phyloP scores from a whole-genome alignment of 2,329 filamentous ascomycete species.

The Ophiobolus disseminans region DNA sequence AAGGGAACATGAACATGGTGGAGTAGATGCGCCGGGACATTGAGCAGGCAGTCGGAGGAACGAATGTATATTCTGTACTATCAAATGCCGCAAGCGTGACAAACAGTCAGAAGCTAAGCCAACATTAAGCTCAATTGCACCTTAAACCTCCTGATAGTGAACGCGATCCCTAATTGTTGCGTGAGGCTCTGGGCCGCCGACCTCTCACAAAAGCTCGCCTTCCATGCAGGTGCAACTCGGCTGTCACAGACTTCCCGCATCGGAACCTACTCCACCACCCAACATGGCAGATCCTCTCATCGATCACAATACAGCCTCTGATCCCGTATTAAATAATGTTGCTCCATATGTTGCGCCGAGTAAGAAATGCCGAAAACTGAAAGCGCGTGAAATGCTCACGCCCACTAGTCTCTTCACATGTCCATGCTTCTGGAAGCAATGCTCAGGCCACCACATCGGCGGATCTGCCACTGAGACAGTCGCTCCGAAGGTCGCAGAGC shows the following conservation, averaged over 20 bases:
- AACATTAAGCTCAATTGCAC: conserved; percentile 29
- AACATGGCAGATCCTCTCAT: conserved; percentile 42
- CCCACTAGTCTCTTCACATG: conserved; percentile 24
- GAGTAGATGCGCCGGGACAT: conserved; percentile 9
- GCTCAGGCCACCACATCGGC: conserved; percentile 21
- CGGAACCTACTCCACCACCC: conserved; percentile 40
- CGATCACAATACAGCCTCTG: conserved; percentile 31
- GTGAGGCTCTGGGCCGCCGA: conserved; percentile 9
- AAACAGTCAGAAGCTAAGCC: conserved; percentile 34
- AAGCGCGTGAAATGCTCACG: conserved; percentile 27
- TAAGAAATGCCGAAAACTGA: too few relatives aligned
- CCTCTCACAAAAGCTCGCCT: conserved; percentile 9
- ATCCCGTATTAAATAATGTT: conserved; percentile 14
- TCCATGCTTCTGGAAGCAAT: conserved; percentile 20
- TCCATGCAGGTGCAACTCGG: conserved; percentile 22
- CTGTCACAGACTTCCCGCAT: conserved; percentile 38
- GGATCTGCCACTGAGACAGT: conserved; percentile 41
- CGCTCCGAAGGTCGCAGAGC: conserved; percentile 24
- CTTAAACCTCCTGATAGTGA: conserved; percentile 2
- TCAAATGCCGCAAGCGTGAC: conserved; percentile 32
- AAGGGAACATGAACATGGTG: conserved; percentile 10
- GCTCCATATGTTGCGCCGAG: conserved; percentile 20
- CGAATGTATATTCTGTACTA: conserved; percentile 49
- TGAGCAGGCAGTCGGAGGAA: conserved; percentile 15
- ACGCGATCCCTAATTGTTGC: conserved; percentile 10